Evolutionary conservation across 108 stramenopile genomes (phyloP).

Genomic region (Nitzschia palea): DNA sequence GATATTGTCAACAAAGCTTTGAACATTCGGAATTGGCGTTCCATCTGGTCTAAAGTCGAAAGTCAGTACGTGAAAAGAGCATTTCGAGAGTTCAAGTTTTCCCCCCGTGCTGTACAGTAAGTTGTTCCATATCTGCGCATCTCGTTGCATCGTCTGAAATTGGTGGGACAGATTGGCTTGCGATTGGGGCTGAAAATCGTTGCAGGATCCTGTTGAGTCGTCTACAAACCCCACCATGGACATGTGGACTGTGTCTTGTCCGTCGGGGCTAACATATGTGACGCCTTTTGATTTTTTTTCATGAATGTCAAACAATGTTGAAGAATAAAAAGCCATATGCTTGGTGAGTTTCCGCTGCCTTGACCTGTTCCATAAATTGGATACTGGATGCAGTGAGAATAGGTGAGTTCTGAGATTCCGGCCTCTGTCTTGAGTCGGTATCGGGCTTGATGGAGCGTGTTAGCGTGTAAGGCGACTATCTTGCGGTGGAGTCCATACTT

Average conservation of each 20-base stretch:
- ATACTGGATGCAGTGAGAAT: neutral
- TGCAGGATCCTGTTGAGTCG: too few species aligned
- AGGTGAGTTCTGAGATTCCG: neutral
- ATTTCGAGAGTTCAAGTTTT: neutral
- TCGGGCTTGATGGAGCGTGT: neutral
- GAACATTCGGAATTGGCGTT: neutral
- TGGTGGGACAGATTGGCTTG: neutral
- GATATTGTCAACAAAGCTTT: neutral
- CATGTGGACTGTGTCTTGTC: neutral
- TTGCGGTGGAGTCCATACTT: too few species aligned
- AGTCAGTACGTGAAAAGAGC: neutral
- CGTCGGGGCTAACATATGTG: neutral
- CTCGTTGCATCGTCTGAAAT: too few species aligned
- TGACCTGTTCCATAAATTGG: slow-evolving; percentile 10
- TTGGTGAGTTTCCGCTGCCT: neutral
- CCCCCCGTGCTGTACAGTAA: slow-evolving; percentile 1
- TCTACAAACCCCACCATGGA: neutral
- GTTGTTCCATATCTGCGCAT: neutral
- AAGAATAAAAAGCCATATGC: slow-evolving; percentile 5
- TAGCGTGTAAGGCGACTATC: neutral
- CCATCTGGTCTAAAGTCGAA: neutral
- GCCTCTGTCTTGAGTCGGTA: neutral
- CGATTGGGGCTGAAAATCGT: neutral
- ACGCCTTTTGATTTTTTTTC: neutral
- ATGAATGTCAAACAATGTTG: neutral